Percentiles rank a stretch among this genome's conserved stretches.
These are phyloP conservation scores for Anthostomella pinea DNA, from an alignment of 2,329 filamentous ascomycete genomes.

Conservation along the genomic window DNA sequence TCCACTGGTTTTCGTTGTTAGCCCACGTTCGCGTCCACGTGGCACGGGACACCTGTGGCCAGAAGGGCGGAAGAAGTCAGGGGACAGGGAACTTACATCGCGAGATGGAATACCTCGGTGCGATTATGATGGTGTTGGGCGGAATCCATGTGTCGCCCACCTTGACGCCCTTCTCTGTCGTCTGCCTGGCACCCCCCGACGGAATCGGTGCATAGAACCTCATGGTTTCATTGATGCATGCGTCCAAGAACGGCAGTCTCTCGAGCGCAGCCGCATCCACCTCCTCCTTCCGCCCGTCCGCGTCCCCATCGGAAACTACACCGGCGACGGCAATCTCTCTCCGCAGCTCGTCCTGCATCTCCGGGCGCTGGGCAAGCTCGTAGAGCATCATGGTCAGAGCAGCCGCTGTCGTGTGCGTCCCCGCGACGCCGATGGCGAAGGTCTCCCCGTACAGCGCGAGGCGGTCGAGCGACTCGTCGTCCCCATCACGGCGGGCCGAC, in stretches of 20 bases:
- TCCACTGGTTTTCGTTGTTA: constrained; percentile 4
- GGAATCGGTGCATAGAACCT: constrained; percentile 11
- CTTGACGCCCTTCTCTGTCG: constrained; percentile 5
- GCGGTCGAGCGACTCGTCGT: constrained; percentile 8
- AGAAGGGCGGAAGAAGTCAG: background rate
- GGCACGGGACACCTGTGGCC: background rate
- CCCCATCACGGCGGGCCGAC: constrained; percentile 2
- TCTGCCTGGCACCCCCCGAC: constrained; percentile 7
- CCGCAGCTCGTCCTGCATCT: constrained; percentile 6
- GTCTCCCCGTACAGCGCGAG: constrained; percentile 14
- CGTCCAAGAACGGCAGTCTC: constrained; percentile 7
- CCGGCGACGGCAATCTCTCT: constrained; percentile 4
- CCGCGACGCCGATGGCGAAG: constrained; percentile 9
- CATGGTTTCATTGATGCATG: constrained; percentile 12
- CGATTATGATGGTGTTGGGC: constrained; percentile 8
- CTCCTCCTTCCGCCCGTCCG: background rate
- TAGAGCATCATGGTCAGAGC: constrained; percentile 12
- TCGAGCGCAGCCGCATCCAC: background rate
- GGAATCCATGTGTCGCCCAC: constrained; percentile 11
- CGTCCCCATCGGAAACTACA: background rate
- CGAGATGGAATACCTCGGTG: constrained; percentile 11
- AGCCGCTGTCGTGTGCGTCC: constrained; percentile 11
- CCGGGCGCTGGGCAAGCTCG: constrained; percentile 6
- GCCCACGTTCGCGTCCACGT: too few relatives aligned
- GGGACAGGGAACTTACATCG: constrained; percentile 11